Percentiles rank a stretch among this genome's conserved stretches.
phyloP scores from a whole-genome alignment of 371 early-diverging fungal species.

The Mortierella polycephala region DNA sequence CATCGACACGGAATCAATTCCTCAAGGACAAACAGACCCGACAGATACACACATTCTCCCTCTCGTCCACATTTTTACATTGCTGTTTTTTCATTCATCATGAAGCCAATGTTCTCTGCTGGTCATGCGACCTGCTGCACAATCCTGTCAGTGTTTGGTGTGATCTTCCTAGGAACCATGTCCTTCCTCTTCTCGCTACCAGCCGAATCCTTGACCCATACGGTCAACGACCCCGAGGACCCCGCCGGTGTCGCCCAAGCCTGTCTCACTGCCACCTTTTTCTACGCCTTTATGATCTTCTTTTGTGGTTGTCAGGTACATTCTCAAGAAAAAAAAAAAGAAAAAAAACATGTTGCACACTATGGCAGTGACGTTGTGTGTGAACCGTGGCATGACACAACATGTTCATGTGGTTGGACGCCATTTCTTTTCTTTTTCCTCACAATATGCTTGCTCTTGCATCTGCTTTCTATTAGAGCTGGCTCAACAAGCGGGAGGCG shows the following conservation, averaged over 20 bases:
- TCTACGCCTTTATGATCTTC: conserved; percentile 49
- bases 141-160: conserved; percentile 51
- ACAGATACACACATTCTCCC: too few species aligned
- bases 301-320: conserved; percentile 54
- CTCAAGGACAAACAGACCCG: too few species aligned
- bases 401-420: background rate
- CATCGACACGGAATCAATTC: too few species aligned
- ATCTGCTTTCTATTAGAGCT: conserved; percentile 19
- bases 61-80: too few species aligned
- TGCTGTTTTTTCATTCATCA: conserved; percentile 6
- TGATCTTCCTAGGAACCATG: conserved; percentile 51
- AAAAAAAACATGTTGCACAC: background rate
- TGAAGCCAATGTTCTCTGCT: conserved; percentile 52
- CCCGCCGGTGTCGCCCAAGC: conserved; percentile 49
- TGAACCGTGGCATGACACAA: background rate
- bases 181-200: conserved; percentile 48
- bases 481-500: conserved; percentile 50
- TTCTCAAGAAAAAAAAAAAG: background rate
- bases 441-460: background rate
- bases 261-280: conserved; percentile 43
- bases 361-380: conserved; percentile 4
- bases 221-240: conserved; percentile 26
- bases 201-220: conserved; percentile 47
- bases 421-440: background rate
- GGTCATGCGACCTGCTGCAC: conserved; percentile 46